Evolutionary conservation across 257 asterid genomes (phyloP).

Genomic region (Capsicum chinense): DNA sequence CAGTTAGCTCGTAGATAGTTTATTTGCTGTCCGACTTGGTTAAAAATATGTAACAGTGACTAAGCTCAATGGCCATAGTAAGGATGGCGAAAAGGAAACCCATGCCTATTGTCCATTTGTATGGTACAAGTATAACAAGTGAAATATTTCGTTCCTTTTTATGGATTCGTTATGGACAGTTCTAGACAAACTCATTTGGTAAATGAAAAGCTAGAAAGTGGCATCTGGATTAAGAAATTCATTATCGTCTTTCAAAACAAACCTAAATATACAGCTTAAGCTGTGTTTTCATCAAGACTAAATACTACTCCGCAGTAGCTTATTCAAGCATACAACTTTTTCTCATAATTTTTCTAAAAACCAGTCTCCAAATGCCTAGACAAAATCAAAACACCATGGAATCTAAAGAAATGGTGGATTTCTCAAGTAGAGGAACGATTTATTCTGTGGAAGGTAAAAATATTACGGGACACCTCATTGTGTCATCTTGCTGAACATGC

Average conservation of each 20-base stretch:
- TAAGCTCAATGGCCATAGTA: background rate
- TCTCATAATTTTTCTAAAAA: no score
- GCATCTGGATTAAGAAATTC: background rate
- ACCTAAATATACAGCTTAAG: background rate
- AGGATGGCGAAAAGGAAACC: background rate
- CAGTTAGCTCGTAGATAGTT: background rate
- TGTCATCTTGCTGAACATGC: background rate
- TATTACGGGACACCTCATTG: background rate
- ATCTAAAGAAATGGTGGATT: background rate
- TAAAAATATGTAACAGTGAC: background rate
- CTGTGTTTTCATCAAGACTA: no score
- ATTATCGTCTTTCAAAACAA: background rate
- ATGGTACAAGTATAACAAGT: no score
- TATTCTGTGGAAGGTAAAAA: no score
- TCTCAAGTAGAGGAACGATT: background rate
- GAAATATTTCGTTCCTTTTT: no score
- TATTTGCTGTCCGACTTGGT: background rate
- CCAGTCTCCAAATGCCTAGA: background rate
- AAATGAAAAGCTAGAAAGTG: background rate
- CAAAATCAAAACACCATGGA: background rate
- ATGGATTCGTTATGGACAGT: background rate
- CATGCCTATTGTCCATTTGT: no score
- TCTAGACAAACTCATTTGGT: background rate
- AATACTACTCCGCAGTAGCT: no score
- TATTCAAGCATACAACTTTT: background rate